phyloP scores from a whole-genome alignment of 169 alveolate genomes.

The Eimeria maxima region DNA sequence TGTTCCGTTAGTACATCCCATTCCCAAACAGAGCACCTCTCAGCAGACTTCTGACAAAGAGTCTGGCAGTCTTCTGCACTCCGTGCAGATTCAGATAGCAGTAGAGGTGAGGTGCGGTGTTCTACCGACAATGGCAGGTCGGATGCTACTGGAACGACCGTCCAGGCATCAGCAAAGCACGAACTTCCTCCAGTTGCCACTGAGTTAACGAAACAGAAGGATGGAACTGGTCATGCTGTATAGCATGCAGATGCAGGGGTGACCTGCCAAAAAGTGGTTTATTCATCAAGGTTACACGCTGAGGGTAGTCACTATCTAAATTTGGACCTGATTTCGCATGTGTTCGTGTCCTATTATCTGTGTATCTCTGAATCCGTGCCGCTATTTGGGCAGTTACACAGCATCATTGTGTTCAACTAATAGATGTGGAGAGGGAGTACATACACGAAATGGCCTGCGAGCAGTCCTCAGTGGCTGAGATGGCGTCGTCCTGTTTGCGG shows the following conservation, averaged over 20 bases:
- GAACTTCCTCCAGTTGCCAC: conserved; percentile 44
- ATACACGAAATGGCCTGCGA: conserved; percentile 27
- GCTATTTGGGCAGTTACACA: neutral
- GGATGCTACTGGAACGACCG: neutral
- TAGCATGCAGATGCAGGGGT: neutral
- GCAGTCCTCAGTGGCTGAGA: conserved; percentile 49
- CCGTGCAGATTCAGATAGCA: neutral
- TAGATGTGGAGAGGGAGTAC: conserved; percentile 23
- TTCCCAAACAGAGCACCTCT: conserved; percentile 45
- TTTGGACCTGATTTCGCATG: neutral
- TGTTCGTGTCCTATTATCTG: neutral
- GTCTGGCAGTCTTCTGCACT: conserved; percentile 42
- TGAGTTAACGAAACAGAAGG: conserved; percentile 13
- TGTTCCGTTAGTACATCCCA: conserved; percentile 30
- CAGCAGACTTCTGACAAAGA: conserved; percentile 33
- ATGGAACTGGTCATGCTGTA: neutral
- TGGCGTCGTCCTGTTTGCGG: conserved; percentile 50
- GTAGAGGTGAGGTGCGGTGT: neutral
- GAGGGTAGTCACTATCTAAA: neutral
- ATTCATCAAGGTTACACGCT: neutral
- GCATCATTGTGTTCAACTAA: neutral
- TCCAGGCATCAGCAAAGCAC: conserved; percentile 65
- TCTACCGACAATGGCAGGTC: neutral
- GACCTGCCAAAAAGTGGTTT: neutral
- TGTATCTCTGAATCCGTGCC: neutral